These are phyloP conservation scores for Aspergillus fijiensis DNA, from an alignment of 2,329 filamentous ascomycete species.

Conservation along the genomic window DNA sequence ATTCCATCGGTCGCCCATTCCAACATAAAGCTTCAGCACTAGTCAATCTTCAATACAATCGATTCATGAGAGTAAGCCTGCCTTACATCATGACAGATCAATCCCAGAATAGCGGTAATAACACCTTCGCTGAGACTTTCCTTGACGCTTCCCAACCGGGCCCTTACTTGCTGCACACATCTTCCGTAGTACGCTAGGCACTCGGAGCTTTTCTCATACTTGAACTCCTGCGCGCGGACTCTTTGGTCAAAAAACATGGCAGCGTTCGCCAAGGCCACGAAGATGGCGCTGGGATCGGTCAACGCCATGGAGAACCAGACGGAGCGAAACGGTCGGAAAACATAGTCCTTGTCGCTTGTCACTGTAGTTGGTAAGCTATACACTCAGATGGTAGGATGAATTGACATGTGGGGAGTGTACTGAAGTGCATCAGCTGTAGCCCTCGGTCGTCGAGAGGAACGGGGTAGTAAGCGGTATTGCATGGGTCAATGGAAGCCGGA, in stretches of 20 bases:
- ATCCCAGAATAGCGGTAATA: not conserved
- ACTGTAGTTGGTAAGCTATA: not conserved
- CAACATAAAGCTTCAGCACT: constrained; percentile 15
- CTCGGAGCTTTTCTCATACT: constrained; percentile 23
- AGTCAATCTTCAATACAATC: not conserved
- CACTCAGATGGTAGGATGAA: too few species aligned
- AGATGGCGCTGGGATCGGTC: constrained; percentile 23
- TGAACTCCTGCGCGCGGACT: constrained; percentile 14
- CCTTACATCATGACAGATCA: constrained; percentile 4
- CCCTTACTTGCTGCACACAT: constrained; percentile 20
- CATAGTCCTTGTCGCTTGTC: constrained; percentile 15
- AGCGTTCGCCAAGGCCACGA: constrained; percentile 26
- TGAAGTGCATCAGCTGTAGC: constrained; percentile 5
- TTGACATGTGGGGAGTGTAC: not conserved
- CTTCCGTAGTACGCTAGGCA: constrained; percentile 22
- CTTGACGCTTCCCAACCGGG: constrained; percentile 17
- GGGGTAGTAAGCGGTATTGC: constrained; percentile 1
- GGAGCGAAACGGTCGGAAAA: constrained; percentile 27
- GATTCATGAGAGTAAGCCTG: too few species aligned
- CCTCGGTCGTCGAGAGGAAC: not conserved
- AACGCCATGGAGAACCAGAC: constrained; percentile 30
- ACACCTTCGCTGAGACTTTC: constrained; percentile 17
- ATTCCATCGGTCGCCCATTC: constrained; percentile 21
- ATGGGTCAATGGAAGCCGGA: not conserved
- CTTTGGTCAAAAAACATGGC: constrained; percentile 27